Conservation (phyloP, 75 land plant genomes). For the Cunninghamia lanceolata region DNA sequence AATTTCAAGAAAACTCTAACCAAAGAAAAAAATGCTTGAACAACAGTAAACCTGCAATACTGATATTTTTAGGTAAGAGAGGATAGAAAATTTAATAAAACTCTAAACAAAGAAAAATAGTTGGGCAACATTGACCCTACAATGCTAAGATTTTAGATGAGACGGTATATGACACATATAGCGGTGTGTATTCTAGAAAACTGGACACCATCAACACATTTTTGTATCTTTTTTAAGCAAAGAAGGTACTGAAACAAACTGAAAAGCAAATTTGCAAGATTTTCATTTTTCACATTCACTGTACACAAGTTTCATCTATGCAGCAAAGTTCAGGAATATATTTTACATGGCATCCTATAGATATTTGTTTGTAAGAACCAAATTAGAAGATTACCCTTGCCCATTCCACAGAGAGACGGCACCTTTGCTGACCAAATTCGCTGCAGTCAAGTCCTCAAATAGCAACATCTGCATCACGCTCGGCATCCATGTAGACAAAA, state of each 20-base stretch:
- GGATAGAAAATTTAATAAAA: no score
- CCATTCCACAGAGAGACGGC: slow-evolving; percentile 91
- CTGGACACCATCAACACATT: background rate
- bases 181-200: no score
- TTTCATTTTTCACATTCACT: background rate
- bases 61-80: no score
- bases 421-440: slow-evolving; percentile 80
- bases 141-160: no score
- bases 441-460: slow-evolving; percentile 67
- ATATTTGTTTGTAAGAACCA: background rate
- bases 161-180: no score
- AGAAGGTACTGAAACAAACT: no score
- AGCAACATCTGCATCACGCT: slow-evolving; percentile 93
- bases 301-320: background rate
- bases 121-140: no score
- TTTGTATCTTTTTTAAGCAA: no score
- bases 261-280: background rate
- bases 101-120: no score
- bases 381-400: slow-evolving; percentile 55
- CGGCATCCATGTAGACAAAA: slow-evolving; percentile 90
- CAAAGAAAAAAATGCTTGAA: no score
- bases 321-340: background rate
- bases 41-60: no score
- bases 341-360: background rate
- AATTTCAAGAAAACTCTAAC: no score